Percentiles rank a stretch among this genome's conserved stretches.
phyloP scores from a whole-genome alignment of 2,329 filamentous ascomycete genomes.

The Aspergillus japonicus region DNA sequence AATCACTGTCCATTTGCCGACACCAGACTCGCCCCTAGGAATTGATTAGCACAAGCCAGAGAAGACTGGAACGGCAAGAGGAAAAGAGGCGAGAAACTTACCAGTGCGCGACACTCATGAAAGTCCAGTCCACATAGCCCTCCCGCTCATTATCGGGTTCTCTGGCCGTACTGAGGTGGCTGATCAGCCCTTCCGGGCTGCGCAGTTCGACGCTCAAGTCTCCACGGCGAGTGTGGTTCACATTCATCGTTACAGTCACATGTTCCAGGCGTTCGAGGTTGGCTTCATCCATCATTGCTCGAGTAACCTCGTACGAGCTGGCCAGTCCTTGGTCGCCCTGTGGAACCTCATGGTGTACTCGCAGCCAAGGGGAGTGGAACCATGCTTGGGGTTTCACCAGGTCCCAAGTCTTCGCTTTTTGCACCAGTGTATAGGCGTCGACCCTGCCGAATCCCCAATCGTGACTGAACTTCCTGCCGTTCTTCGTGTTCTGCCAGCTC shows the following conservation, averaged over 20 bases:
- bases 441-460: slow-evolving; percentile 95
- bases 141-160: slow-evolving; percentile 62
- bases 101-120: slow-evolving; percentile 98
- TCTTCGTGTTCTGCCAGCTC: slow-evolving; percentile 78
- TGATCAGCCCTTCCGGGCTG: slow-evolving; percentile 77
- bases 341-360: slow-evolving; percentile 81
- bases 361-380: slow-evolving; percentile 91
- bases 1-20: slow-evolving; percentile 87
- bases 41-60: slow-evolving; percentile 11
- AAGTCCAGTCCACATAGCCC: slow-evolving; percentile 95
- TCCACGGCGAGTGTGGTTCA: slow-evolving; percentile 80
- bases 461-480: slow-evolving; percentile 87
- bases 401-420: slow-evolving; percentile 80
- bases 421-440: slow-evolving; percentile 80
- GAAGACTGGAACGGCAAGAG: not conserved
- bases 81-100: slow-evolving; percentile 46
- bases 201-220: slow-evolving; percentile 90
- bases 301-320: slow-evolving; percentile 77
- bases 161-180: slow-evolving; percentile 77
- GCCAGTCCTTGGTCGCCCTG: slow-evolving; percentile 78
- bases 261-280: slow-evolving; percentile 89
- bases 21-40: slow-evolving; percentile 76
- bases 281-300: slow-evolving; percentile 73
- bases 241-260: slow-evolving; percentile 96
- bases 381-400: slow-evolving; percentile 93